Evolutionary conservation across 768 basidiomycete species (phyloP), one percentile per base, ranked within the genome.

Genomic region (Mycena vitilis): DNA sequence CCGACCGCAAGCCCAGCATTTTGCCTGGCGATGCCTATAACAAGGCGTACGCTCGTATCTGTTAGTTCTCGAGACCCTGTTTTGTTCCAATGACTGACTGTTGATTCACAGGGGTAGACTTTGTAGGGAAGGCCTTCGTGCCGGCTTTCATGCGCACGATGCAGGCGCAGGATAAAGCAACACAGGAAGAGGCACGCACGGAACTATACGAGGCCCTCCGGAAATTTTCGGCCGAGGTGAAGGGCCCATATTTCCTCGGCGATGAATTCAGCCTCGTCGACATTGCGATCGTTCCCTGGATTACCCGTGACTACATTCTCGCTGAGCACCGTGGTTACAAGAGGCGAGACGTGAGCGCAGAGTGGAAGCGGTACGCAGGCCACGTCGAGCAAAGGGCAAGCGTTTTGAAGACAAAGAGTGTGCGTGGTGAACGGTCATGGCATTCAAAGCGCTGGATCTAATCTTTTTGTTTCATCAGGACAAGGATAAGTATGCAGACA

Each of bases 1-100:
- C 85, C 1, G 57, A 69, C 11, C 66, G 82, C 67, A 80, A 78
- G 45, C 86, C 87, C 10, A 77, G 76, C 44, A 75, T 90, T n/a
- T 82, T 88, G 44, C 87, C 90, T 0, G 59, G 68, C 6, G 86
- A 90, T 68, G 85, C 89, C 2, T 80, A 79, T 60, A 81, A 81
- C 7, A 83, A 85, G n/a, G 88, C 87, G 0, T 75, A 81, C 59
- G 83, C 81, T 2, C 85, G 88, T 42, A 82, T 90, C 67, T 87
- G 87, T 60, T 23, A 15, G 1, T 48, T 30, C 68, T 16, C 16
- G 12, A 1, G 23, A 2, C 15, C 6, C n/a, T 15, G 12, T 1
- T 12, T 20, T 16, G 16, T 60, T n/a, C 23, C 2, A 45, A 16
- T 45, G 18, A 16, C 7, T 53, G 8, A 59, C 18, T 36, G 20